These are phyloP conservation scores for Colletotrichum chlorophyti DNA, from an alignment of 2,329 filamentous ascomycete genomes.

Conservation along the genomic window DNA sequence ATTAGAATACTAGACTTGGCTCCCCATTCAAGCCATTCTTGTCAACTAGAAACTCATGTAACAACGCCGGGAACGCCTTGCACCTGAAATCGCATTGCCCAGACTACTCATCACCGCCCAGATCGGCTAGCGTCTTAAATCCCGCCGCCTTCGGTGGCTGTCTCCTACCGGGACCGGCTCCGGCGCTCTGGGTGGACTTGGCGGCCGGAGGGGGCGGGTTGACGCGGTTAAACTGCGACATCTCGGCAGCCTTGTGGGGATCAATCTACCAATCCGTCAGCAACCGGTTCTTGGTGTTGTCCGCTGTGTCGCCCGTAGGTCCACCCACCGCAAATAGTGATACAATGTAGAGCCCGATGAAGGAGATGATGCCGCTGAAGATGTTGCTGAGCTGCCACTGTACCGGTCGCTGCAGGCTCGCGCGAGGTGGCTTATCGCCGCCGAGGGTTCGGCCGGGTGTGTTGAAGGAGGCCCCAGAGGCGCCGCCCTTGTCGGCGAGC, in stretches of 20 bases:
- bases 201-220: constrained; percentile 40
- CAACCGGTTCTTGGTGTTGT: neutral
- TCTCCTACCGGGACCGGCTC: constrained; percentile 1
- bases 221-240: constrained; percentile 64
- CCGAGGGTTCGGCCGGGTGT: constrained; percentile 66
- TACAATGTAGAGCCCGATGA: constrained; percentile 67
- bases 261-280: constrained; percentile 55
- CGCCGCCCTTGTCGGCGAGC: constrained; percentile 49
- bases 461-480: constrained; percentile 56
- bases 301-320: neutral
- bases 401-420: constrained; percentile 30
- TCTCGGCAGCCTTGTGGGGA: constrained; percentile 66
- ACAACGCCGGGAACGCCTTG: too few species aligned
- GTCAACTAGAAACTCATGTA: too few species aligned
- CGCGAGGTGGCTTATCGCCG: constrained; percentile 37
- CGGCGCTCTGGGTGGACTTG: constrained; percentile 29
- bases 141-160: constrained; percentile 40
- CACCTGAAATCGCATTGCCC: neutral
- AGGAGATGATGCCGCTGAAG: constrained; percentile 57
- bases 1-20: too few species aligned
- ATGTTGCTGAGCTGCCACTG: constrained; percentile 48
- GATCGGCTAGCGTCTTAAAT: constrained; percentile 62
- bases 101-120: constrained; percentile 42
- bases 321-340: constrained; percentile 65
- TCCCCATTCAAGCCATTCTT: too few species aligned